phyloP scores from a whole-genome alignment of 805 yeast species.

The Yamadazyma sp. region DNA sequence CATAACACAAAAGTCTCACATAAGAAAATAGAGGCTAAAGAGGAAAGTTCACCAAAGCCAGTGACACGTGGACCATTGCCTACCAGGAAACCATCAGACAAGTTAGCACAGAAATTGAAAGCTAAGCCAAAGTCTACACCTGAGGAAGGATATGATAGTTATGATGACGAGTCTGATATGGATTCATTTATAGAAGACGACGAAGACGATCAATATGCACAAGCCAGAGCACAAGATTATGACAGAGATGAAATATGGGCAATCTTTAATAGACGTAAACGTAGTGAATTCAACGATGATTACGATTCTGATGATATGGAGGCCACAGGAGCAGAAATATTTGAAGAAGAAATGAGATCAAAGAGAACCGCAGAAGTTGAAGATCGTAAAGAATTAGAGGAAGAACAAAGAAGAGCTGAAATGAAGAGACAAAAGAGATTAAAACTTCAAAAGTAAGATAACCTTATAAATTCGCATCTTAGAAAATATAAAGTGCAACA shows the following conservation, averaged over 20 bases:
- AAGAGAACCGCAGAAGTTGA: slow-evolving; percentile 68
- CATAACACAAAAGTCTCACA: background rate
- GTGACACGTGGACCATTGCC: slow-evolving; percentile 30
- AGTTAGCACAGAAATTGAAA: slow-evolving; percentile 46
- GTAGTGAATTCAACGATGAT: slow-evolving; percentile 44
- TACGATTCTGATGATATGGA: slow-evolving; percentile 75
- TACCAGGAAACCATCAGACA: slow-evolving; percentile 57
- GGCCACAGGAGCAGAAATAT: slow-evolving; percentile 85
- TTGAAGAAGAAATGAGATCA: slow-evolving; percentile 77
- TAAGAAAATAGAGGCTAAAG: background rate
- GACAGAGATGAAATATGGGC: slow-evolving; percentile 89
- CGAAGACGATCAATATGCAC: slow-evolving; percentile 43
- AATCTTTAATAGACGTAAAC: slow-evolving; percentile 66
- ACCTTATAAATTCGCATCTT: background rate
- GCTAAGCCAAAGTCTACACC: slow-evolving; percentile 5
- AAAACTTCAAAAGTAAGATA: slow-evolving; percentile 5
- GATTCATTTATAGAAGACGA: slow-evolving; percentile 54
- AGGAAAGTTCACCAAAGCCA: background rate
- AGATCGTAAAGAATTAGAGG: slow-evolving; percentile 66
- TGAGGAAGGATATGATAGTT: slow-evolving; percentile 1
- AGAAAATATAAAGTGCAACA: background rate
- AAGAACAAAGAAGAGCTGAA: slow-evolving; percentile 46
- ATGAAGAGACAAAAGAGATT: slow-evolving; percentile 18
- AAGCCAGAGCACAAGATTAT: slow-evolving; percentile 42
- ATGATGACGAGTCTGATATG: slow-evolving; percentile 17